phyloP scores from a whole-genome alignment of 331 rosid genomes.

The Rosa hybrid region DNA sequence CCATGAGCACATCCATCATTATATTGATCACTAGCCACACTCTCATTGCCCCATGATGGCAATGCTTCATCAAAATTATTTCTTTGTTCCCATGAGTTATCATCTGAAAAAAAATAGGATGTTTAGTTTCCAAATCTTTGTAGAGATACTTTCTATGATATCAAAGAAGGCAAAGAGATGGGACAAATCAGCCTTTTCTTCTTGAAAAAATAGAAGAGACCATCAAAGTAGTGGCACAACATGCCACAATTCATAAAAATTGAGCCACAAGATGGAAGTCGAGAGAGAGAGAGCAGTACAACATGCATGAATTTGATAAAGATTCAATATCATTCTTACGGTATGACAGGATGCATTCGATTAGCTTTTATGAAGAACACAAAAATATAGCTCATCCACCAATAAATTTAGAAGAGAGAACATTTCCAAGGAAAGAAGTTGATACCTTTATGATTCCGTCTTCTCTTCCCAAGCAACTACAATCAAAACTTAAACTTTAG shows the following conservation, averaged over 20 bases:
- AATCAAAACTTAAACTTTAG: background rate
- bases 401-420: background rate
- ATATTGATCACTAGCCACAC: conserved; percentile 11
- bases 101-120: conserved; percentile 13
- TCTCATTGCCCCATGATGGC: conserved; percentile 25
- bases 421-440: background rate
- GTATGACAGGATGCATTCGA: background rate
- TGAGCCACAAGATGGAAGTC: background rate
- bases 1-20: conserved; percentile 10
- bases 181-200: background rate
- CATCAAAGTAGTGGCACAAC: background rate
- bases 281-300: conserved; percentile 1
- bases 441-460: conserved; percentile 1
- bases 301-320: background rate
- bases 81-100: conserved; percentile 15
- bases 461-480: conserved; percentile 30
- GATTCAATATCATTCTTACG: background rate
- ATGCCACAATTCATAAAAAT: background rate
- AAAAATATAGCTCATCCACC: background rate
- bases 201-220: background rate
- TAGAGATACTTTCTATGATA: background rate
- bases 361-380: background rate
- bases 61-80: conserved; percentile 20
- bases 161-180: background rate
- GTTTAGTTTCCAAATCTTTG: background rate